Base-by-base conservation (phyloP, 2,329 filamentous ascomycete species). In the Talaromyces sp. region DNA sequence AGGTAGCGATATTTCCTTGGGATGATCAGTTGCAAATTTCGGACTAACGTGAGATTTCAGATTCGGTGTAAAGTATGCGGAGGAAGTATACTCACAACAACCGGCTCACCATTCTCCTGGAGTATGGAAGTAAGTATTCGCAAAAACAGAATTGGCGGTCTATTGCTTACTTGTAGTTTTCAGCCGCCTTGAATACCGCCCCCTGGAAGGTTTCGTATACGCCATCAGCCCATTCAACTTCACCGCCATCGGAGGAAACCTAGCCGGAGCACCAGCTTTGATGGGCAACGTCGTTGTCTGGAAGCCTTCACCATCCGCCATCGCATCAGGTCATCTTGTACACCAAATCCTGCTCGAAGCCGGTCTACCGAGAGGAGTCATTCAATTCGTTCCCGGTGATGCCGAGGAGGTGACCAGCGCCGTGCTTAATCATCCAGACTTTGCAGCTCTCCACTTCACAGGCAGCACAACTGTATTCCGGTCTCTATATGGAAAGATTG, bases 151-250 rank as follows among this genome's bases (percentile, higher is more conserved):
- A 38, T 25, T 17, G 7, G 36, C 11, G 17, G 31, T 17, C 5
- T 31, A 13, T 45, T 36, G 38, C 53, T 61, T 36, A 63, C 56
- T 34, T 15, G 19, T 17, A 1, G 13, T 13, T 22, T 40, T 6
- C 67, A 86, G 83, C 79, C 88, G 93, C 36, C 85, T 93, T 67
- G 93, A 97, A 79, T 88, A 97, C 82, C 86, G 93, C 36, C 89
- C 94, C 7, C 86, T 97, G 5, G 93, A 97, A 78, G 93, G 93
- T 19, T 97, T 97, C 77, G 92, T 97, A 66, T 97, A 97, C 76
- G 93, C 93, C 38, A 88, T 97, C 71, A 92, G 89, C 63, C 93
- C 93, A 25, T 97, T 97, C 85, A 97, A 97, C 83, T 97, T 97
- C 81, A 97, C 93, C 13, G 93, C 93, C 68, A 94, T 97, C 71